Evolutionary conservation across 108 stramenopile genomes (phyloP).

Genomic region (Nitzschia sp.): DNA sequence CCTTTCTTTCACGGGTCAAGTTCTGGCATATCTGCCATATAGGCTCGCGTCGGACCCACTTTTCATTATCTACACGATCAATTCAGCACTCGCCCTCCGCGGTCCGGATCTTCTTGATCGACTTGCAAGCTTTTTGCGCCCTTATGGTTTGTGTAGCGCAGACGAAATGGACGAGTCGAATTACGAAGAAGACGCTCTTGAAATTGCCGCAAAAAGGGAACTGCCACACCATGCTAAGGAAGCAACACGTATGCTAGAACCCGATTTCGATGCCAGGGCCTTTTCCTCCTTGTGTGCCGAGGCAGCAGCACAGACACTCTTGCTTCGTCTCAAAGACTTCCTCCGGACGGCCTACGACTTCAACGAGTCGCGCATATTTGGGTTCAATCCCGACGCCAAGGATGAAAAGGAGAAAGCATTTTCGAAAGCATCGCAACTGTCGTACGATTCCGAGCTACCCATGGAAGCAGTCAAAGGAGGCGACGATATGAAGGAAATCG

Average conservation of each 20-base stretch:
- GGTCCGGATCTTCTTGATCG: constrained; percentile 59
- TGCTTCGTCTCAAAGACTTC: constrained; percentile 73
- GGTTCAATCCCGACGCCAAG: constrained; percentile 68
- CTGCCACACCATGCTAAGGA: constrained; percentile 45
- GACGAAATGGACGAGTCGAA: constrained; percentile 66
- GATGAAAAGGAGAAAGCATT: constrained; percentile 50
- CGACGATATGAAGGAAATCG: constrained; percentile 19
- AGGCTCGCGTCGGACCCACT: constrained; percentile 67
- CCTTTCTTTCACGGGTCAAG: constrained; percentile 70
- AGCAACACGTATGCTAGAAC: constrained; percentile 26
- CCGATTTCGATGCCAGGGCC: constrained; percentile 31
- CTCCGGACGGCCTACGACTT: constrained; percentile 72
- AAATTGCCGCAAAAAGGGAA: constrained; percentile 47
- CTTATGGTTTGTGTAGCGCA: constrained; percentile 45
- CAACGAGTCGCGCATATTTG: constrained; percentile 65
- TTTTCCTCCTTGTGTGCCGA: constrained; percentile 61
- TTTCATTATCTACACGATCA: constrained; percentile 70
- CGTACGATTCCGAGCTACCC: constrained; percentile 27
- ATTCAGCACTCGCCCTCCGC: constrained; percentile 57
- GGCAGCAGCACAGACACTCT: constrained; percentile 53
- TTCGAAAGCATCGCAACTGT: constrained; percentile 14
- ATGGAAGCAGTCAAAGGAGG: constrained; percentile 8
- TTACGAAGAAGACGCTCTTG: constrained; percentile 66
- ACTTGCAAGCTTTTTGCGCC: constrained; percentile 60
- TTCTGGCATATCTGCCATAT: constrained; percentile 84